Evolutionary conservation across 768 basidiomycete species (phyloP), one percentile per base, ranked within the genome.

Genomic region (Grammothele lineata): DNA sequence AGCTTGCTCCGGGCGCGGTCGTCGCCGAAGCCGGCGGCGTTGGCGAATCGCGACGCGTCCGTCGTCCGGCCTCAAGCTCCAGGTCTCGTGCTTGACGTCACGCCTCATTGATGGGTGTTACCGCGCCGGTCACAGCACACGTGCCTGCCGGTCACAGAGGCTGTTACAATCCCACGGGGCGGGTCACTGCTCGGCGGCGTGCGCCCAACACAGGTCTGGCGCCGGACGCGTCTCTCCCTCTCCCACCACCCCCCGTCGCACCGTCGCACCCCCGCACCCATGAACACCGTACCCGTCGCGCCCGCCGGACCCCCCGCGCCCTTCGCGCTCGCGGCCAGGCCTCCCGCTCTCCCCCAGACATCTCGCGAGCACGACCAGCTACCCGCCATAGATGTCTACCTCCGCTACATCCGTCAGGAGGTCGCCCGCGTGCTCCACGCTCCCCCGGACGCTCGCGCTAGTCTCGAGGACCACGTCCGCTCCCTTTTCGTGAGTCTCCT

Each of bases 191-290:
- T 33, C 41, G 30, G 39, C 42, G 42, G 42, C n/a, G 40, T 41
- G 40, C 40, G 40, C 42, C 42, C 42, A 35, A 19, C n/a, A 33
- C 30, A 30, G 23, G 42, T n/a, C 34, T 25, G 45, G 25, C 50
- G 50, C 50, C 45, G 24, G 50, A 52, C 51, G 51, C 51, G 51
- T 52, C 51, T 47, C 51, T 47, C 46, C 42, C 46, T 47, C 51
- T 52, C 46, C 51, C 51, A 52, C 51, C 51, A 43, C 34, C 22
- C 41, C 25, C 43, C 25, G 33, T 17, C 35, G 37, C 37, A 11
- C 41, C 37, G 41, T 26, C 8, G 6, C 9, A 45, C 19, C 22
- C 41, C 25, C 45, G 30, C 45, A 19, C n/a, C 38, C 51, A 52
- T 52, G 51, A 19, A 35, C 43, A 25, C 21, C 37, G 11, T 35